Base-by-base conservation (phyloP, 2,329 filamentous ascomycete genomes). In the Fusarium subglutinans region DNA sequence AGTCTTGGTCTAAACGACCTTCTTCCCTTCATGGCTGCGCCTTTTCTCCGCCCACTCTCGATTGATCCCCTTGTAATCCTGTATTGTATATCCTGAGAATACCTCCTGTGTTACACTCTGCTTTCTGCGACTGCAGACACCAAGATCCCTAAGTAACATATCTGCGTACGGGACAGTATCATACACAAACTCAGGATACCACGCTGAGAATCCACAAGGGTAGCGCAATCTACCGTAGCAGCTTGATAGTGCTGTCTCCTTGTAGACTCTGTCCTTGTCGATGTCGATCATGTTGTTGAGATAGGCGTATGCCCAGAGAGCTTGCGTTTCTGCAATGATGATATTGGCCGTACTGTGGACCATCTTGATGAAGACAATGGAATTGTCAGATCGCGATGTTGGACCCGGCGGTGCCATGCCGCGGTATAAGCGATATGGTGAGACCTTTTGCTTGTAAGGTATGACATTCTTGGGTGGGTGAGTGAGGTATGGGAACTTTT, bases 241-340 rank as follows among this genome's bases (percentile, higher is more conserved):
- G 24, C 50, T 54, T 9, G 51, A 54, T 0, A 54, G 24, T 0
- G 51, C 51, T 0, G 51, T 54, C 20, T 54, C 51, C 18, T 38
- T n/a, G 10, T 38, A 38, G 0, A 54, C 51, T 26, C 6, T 38
- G 0, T 38, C 14, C 18, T 22, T 54, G 3, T 26, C 3, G 2
- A 54, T 22, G 1, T 28, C 18, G 3, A 54, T 38, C 35, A n/a
- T 22, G 2, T 38, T 9, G 10, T 54, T 54, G 7, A 54, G 51
- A 3, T 54, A 54, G 14, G 51, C 51, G 5, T n/a, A 54, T 17
- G 35, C 51, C 51, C 35, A 38, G 14, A 38, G 51, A 38, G 51
- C 51, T 38, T 54, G 51, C 0, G 35, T 54, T 2, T 54, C 51
- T 0, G 51, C 51, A 2, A 54, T 38, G 6, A 54, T 54, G 13